Evolutionary conservation across 2,329 filamentous ascomycete species (phyloP).

Genomic region (Lachnellula arida): DNA sequence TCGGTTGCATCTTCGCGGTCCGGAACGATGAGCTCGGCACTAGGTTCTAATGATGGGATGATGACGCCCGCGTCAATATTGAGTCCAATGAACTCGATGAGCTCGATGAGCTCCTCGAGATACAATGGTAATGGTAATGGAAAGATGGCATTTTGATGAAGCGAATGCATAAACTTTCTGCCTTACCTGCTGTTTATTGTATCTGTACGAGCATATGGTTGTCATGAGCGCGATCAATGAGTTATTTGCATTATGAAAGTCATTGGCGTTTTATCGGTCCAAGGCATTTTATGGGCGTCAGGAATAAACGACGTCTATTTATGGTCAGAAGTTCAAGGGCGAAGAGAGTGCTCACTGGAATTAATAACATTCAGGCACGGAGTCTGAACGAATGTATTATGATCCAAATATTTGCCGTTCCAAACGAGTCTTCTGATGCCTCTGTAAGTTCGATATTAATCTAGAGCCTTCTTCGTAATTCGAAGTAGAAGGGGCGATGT

Average conservation of each 20-base stretch:
- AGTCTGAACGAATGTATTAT: too few species aligned
- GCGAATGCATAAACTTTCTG: neutral
- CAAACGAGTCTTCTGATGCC: too few species aligned
- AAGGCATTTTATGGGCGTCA: neutral
- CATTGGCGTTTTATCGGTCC: neutral
- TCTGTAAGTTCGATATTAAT: too few species aligned
- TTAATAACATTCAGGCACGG: neutral
- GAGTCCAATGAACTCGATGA: conserved; percentile 26
- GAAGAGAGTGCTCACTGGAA: neutral
- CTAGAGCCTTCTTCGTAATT: too few species aligned
- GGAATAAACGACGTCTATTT: neutral
- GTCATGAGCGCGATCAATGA: neutral
- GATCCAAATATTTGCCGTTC: too few species aligned
- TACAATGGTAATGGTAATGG: conserved; percentile 28
- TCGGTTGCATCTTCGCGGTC: conserved; percentile 25
- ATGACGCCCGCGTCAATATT: conserved; percentile 25
- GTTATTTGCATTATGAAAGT: conserved; percentile 1
- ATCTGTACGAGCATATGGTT: neutral
- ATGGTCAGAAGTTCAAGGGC: neutral
- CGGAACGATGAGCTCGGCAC: conserved; percentile 30
- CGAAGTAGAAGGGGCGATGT: too few species aligned
- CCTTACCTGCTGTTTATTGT: neutral
- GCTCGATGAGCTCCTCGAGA: conserved; percentile 14
- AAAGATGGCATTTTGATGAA: conserved; percentile 23
- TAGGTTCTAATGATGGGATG: conserved; percentile 24